A percentile compares a stretch with the other conserved stretches of the same genome.
Conservation (phyloP, 2,329 filamentous ascomycete genomes). For the Cercospora sp. region DNA sequence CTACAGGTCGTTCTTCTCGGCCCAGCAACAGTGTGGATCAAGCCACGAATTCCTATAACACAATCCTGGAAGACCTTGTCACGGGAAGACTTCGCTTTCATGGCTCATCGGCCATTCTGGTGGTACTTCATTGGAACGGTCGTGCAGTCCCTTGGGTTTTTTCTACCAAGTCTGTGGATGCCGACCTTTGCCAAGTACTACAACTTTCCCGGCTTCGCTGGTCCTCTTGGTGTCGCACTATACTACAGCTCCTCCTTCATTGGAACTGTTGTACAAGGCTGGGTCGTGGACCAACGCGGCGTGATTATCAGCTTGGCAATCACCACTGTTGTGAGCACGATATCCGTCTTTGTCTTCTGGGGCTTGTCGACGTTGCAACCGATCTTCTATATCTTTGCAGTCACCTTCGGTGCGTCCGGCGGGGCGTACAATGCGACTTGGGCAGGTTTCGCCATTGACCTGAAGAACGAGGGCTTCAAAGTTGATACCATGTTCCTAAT, state of each 20-base stretch:
- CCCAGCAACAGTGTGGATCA: not conserved
- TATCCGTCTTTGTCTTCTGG: conserved; percentile 48
- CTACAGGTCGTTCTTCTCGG: conserved; percentile 44
- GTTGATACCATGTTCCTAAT: conserved; percentile 43
- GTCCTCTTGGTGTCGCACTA: conserved; percentile 43
- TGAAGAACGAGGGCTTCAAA: not conserved
- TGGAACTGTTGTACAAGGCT: conserved; percentile 43
- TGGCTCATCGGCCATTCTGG: not conserved
- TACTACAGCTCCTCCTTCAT: conserved; percentile 42
- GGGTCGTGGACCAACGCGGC: conserved; percentile 42
- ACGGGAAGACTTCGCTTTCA: not conserved
- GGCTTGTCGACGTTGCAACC: conserved; percentile 46
- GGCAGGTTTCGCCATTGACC: not conserved
- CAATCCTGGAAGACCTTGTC: not conserved
- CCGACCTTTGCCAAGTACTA: conserved; percentile 43
- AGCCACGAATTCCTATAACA: not conserved
- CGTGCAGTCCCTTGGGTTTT: conserved; percentile 46
- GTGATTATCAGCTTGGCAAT: conserved; percentile 43
- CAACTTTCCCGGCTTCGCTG: conserved; percentile 39
- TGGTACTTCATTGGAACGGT: conserved; percentile 32
- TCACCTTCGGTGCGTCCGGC: not conserved
- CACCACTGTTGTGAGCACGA: conserved; percentile 39
- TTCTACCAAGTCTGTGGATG: conserved; percentile 47
- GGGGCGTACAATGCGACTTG: not conserved
- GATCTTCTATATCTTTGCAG: conserved; percentile 37